phyloP scores from a whole-genome alignment of 148 eudicot genomes.

The Persicaria tinctoria region DNA sequence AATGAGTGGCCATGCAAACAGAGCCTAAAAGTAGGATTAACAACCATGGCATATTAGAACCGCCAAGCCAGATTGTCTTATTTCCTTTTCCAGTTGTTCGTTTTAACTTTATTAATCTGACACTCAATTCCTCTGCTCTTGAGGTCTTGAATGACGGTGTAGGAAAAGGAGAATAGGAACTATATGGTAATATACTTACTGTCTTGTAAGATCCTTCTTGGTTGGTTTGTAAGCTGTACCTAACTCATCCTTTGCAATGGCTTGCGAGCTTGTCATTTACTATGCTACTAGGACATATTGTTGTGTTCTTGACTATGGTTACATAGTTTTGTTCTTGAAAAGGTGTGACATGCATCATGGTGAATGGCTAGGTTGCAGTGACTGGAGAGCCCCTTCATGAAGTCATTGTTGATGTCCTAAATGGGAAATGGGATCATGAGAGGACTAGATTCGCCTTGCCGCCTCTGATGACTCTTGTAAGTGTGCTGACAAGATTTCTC shows the following conservation, averaged over 20 bases:
- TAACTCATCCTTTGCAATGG: not conserved
- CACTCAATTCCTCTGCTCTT: not conserved
- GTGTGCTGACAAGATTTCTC: conserved; percentile 15
- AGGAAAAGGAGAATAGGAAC: not conserved
- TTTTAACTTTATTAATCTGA: not conserved
- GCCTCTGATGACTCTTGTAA: conserved; percentile 84
- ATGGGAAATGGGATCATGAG: conserved; percentile 92
- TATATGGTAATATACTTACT: not conserved
- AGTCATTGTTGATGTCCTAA: conserved; percentile 52
- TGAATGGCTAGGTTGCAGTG: conserved; percentile 43
- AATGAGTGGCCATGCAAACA: too few species aligned
- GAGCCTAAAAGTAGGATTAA: not conserved
- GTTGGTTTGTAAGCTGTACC: not conserved
- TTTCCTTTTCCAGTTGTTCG: not conserved
- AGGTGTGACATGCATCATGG: not conserved
- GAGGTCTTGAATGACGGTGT: not conserved
- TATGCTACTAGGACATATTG: not conserved
- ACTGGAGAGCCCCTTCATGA: conserved; percentile 45
- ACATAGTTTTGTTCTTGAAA: not conserved
- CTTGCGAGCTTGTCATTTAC: not conserved
- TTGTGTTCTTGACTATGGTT: not conserved
- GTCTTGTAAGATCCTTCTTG: not conserved
- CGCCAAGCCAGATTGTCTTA: not conserved
- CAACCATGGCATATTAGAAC: not conserved
- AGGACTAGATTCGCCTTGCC: conserved; percentile 74